phyloP scores from a whole-genome alignment of 2,329 filamentous ascomycete genomes.

The Pseudocercospora cruenta region DNA sequence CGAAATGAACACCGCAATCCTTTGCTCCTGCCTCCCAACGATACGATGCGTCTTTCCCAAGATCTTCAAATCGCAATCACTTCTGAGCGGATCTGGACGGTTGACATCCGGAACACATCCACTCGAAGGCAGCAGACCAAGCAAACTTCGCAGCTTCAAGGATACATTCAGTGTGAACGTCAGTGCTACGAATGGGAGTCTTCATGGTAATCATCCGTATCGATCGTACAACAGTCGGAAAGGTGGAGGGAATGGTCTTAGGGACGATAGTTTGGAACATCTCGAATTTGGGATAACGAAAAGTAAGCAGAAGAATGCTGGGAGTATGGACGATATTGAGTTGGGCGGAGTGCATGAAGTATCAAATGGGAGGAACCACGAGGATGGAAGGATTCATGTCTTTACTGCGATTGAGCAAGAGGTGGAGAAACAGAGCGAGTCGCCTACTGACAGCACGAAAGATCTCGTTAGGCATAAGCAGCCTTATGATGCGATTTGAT shows the following conservation, averaged over 20 bases:
- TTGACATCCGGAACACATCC: neutral
- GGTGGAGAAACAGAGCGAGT: conserved; percentile 13
- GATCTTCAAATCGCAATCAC: conserved; percentile 32
- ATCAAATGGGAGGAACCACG: conserved; percentile 11
- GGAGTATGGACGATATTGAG: conserved; percentile 22
- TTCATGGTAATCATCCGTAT: neutral
- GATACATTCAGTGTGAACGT: neutral
- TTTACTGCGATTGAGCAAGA: conserved; percentile 27
- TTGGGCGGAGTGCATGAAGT: conserved; percentile 8
- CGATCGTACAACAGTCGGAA: neutral
- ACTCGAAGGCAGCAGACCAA: neutral
- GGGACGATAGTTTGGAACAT: neutral
- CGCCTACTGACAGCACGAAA: conserved; percentile 15
- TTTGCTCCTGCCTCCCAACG: conserved; percentile 44
- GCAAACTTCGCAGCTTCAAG: conserved; percentile 3
- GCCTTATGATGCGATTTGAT: neutral
- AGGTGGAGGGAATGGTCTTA: neutral
- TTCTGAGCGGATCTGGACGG: conserved; percentile 5
- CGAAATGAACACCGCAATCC: conserved; percentile 43
- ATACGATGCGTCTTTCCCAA: conserved; percentile 42
- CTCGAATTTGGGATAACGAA: neutral
- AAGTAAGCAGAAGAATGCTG: conserved; percentile 9
- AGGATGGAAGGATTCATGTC: conserved; percentile 24
- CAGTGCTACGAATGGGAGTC: conserved; percentile 6
- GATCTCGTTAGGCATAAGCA: conserved; percentile 10